Base-by-base conservation (phyloP, 2,329 filamentous ascomycete genomes). In the Chaetomiaceae sp. region DNA sequence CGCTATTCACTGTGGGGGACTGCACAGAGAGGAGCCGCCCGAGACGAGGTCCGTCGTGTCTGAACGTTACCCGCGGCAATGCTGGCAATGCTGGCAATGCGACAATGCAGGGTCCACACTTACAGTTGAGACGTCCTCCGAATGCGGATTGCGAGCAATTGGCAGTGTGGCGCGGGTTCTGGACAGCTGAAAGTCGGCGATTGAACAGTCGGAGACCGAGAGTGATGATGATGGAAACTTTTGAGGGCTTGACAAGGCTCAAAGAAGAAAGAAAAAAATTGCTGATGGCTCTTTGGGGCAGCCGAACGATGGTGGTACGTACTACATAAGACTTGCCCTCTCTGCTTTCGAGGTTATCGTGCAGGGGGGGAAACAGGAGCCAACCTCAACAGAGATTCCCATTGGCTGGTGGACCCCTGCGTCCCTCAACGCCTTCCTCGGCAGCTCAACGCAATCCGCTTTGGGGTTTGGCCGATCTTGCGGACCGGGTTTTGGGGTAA, bases 381-480 rank as follows among this genome's bases (percentile, higher is more conserved):
- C 41, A 44, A 39, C 39, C 57, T 55, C 51, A 58, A 56, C 57
- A 54, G 45, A 50, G 46, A 40, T 21, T n/a, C 38, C 34, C 37
- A 57, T 55, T 55, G 51, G 55, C 53, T 37, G 44, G 20, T 13
- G 3, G 3, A 33, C 45, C 53, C 45, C 45, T 56, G 50, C 12
- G 10, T 7, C 41, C 10, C 50, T 54, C 57, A 58, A 60, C 57
- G 45, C 54, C 51, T 53, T 47, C 55, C 53, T 56, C 53, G 49
- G 57, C 50, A 53, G 34, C 58, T 56, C 58, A 60, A 60, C 58
- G 51, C 53, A 59, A 37, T 30, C 40, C 34, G 34, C 23, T 54
- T 51, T 53, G 39, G 52, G 46, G 38, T 51, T 30, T 49, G 51
- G 17, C 34, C 33, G 34, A 40, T 20, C 13, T 42, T 25, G 38